Conservation (phyloP, 352 stramenopile genomes). For the Globisporangium megalacanthum region DNA sequence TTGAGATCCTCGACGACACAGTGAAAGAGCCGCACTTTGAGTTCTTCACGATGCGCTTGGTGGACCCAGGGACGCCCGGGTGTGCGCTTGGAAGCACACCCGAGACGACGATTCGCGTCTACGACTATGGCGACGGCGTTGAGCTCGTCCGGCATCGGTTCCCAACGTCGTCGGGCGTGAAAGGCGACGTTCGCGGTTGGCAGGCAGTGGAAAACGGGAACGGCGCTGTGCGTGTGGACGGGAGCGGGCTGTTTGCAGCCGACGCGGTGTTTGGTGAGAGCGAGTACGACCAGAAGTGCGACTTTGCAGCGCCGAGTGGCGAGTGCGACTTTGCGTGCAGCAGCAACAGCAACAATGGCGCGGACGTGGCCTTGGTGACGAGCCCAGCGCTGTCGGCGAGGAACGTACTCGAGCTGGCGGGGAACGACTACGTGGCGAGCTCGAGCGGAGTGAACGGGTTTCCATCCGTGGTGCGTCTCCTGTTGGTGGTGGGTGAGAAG, state of each 20-base stretch:
- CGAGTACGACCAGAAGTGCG: conserved; percentile 66
- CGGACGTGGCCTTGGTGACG: conserved; percentile 12
- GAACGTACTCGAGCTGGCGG: conserved; percentile 33
- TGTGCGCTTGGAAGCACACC: conserved; percentile 26
- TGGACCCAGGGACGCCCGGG: conserved; percentile 18
- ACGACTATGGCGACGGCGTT: conserved; percentile 44
- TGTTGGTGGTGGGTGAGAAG: background rate
- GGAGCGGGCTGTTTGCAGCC: conserved; percentile 48
- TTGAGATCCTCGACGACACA: conserved; percentile 43
- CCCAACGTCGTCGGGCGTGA: background rate
- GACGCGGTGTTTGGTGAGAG: conserved; percentile 50
- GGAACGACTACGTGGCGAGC: conserved; percentile 37
- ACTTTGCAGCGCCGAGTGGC: conserved; percentile 45
- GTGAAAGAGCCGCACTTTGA: conserved; percentile 48
- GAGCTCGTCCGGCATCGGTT: conserved; percentile 30
- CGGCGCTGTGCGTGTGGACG: conserved; percentile 32
- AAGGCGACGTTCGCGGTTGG: conserved; percentile 32
- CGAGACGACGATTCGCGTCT: conserved; percentile 42
- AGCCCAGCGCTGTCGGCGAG: conserved; percentile 13
- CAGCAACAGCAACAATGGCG: conserved; percentile 20
- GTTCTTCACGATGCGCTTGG: conserved; percentile 34
- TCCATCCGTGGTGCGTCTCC: conserved; percentile 26
- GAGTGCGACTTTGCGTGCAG: conserved; percentile 49
- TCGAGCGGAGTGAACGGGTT: conserved; percentile 27
- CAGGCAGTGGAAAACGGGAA: conserved; percentile 48